Evolutionary conservation across 257 asterid genomes (phyloP).

Genomic region (Gentiana dahurica): DNA sequence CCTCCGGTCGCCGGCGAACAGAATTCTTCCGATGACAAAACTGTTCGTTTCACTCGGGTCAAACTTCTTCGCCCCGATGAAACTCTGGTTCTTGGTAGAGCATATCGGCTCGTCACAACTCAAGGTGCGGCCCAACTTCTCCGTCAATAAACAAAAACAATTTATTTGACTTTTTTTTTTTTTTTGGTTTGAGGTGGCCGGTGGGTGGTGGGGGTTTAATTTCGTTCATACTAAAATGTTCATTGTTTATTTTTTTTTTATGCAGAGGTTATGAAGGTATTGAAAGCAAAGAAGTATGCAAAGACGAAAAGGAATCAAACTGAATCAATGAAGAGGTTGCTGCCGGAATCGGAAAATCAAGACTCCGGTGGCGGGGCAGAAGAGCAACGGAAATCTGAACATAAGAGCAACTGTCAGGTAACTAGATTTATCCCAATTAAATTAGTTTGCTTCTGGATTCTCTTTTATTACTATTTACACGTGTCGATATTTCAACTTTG

Average conservation of each 20-base stretch:
- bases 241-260: conserved; percentile 1
- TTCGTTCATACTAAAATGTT: not conserved
- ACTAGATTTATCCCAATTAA: not conserved
- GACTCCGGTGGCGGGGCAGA: conserved; percentile 20
- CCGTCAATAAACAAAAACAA: not conserved
- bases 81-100: conserved; percentile 64
- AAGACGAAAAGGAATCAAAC: conserved; percentile 43
- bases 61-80: conserved; percentile 77
- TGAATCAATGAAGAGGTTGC: conserved; percentile 26
- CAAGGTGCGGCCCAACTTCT: conserved; percentile 40
- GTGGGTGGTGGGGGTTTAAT: no score
- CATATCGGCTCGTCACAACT: conserved; percentile 73
- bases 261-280: conserved; percentile 80
- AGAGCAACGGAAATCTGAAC: conserved; percentile 24
- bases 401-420: conserved; percentile 30
- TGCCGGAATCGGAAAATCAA: conserved; percentile 19
- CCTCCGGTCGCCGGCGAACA: conserved; percentile 19
- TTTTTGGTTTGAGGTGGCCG: not conserved
- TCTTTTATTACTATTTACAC: no score
- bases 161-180: not conserved
- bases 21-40: conserved; percentile 17
- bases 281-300: conserved; percentile 71
- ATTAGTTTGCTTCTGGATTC: no score
- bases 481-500: no score
- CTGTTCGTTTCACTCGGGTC: conserved; percentile 51